A percentile compares a stretch with the other conserved stretches of the same genome.
Conservation (phyloP, 2,329 filamentous ascomycete species). For the Stemphylium vesicarium region DNA sequence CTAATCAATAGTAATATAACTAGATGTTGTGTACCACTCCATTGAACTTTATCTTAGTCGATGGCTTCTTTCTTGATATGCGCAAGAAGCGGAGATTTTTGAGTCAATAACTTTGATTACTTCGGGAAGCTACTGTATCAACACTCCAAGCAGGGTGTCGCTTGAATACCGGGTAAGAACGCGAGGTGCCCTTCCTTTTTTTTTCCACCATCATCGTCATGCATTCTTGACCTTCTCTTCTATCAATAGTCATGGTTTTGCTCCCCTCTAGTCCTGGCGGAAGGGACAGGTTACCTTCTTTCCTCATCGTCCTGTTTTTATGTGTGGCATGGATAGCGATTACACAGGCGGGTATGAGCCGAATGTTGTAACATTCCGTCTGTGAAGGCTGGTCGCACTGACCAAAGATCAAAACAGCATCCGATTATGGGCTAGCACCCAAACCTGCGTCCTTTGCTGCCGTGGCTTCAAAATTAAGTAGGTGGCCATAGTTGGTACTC, state of each 20-base stretch:
- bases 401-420: constrained; percentile 22
- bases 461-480: constrained; percentile 28
- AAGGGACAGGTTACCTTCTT: constrained; percentile 9
- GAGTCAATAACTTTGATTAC: constrained; percentile 33
- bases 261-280: constrained; percentile 9
- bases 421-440: constrained; percentile 12
- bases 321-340: constrained; percentile 25
- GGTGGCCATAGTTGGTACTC: constrained; percentile 1
- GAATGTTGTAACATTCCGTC: constrained; percentile 6
- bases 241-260: constrained; percentile 18
- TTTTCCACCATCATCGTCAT: constrained; percentile 13
- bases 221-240: constrained; percentile 10
- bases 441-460: constrained; percentile 12
- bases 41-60: constrained; percentile 25
- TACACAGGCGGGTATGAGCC: constrained; percentile 30
- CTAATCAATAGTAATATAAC: constrained; percentile 44
- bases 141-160: constrained; percentile 19
- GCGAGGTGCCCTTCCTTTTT: constrained; percentile 19
- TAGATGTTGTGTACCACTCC: constrained; percentile 30
- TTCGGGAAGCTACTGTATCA: constrained; percentile 20
- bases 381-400: constrained; percentile 15
- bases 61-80: constrained; percentile 28
- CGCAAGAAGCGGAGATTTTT: constrained; percentile 30
- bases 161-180: constrained; percentile 26
- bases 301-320: constrained; percentile 29